Percentiles rank a stretch among this genome's conserved stretches.
Evolutionary conservation across 371 early-diverging fungal species (phyloP).

Genomic region (Chytridiales sp.): DNA sequence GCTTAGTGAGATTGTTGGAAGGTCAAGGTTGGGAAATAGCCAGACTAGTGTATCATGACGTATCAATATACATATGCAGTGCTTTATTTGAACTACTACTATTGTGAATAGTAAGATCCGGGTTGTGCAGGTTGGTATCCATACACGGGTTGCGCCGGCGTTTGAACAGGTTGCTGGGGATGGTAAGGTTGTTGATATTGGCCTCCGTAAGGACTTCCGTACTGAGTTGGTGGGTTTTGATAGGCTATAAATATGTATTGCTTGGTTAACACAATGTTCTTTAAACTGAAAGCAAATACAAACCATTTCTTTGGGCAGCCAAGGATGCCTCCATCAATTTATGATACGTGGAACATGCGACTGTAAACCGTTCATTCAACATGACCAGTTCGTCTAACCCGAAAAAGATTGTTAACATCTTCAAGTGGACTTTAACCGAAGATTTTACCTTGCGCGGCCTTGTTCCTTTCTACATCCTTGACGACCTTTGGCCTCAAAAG

Average conservation of each 20-base stretch:
- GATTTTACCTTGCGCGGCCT: constrained; percentile 69
- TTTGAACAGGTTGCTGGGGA: too few relatives aligned
- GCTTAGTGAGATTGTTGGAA: too few relatives aligned
- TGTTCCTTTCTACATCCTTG: constrained; percentile 73
- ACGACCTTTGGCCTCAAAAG: constrained; percentile 76
- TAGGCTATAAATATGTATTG: not conserved
- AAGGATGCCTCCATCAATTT: constrained; percentile 39
- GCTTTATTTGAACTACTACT: too few relatives aligned
- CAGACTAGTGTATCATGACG: too few relatives aligned
- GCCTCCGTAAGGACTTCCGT: too few relatives aligned
- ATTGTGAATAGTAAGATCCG: too few relatives aligned
- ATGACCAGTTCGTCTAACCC: constrained; percentile 39
- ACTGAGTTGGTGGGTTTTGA: constrained; percentile 1
- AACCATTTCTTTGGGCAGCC: constrained; percentile 24
- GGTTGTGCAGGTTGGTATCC: too few relatives aligned
- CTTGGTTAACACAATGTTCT: not conserved
- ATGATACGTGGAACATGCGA: constrained; percentile 44
- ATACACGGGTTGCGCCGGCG: too few relatives aligned
- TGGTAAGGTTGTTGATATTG: too few relatives aligned
- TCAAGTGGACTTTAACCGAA: not conserved
- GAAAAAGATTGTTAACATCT: not conserved
- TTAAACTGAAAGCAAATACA: too few relatives aligned
- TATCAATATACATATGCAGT: too few relatives aligned
- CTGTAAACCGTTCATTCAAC: constrained; percentile 41
- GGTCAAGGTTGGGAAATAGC: too few relatives aligned